Evolutionary conservation across 1,284 basidiomycete species (phyloP).

Genomic region (Fomitopsis schrenkii): DNA sequence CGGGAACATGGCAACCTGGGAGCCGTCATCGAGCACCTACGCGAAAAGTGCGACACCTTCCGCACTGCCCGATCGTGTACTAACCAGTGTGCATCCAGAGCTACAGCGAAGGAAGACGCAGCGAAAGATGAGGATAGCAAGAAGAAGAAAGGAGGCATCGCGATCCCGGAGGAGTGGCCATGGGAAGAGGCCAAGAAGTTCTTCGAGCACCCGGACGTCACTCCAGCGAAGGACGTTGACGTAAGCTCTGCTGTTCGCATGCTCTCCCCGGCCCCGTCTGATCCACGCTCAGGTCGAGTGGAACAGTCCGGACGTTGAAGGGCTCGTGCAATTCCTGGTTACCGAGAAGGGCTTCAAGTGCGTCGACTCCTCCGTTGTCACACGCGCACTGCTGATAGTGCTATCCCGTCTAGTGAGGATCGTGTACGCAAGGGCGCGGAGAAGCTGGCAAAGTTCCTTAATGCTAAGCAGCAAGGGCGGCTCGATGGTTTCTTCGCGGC

Average conservation of each 20-base stretch:
- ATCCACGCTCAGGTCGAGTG: slow-evolving; percentile 75
- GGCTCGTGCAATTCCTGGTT: slow-evolving; percentile 92
- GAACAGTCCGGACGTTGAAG: slow-evolving; percentile 92
- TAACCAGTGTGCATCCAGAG: slow-evolving; percentile 15
- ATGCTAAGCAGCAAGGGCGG: slow-evolving; percentile 93
- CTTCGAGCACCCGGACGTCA: slow-evolving; percentile 87
- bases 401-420: slow-evolving; percentile 69
- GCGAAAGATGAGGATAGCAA: slow-evolving; percentile 34
- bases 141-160: slow-evolving; percentile 69
- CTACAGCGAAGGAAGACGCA: slow-evolving; percentile 55
- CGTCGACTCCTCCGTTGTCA: slow-evolving; percentile 9
- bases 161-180: slow-evolving; percentile 92
- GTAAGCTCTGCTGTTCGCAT: slow-evolving; percentile 36
- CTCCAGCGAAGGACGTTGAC: slow-evolving; percentile 84
- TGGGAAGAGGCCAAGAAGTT: slow-evolving; percentile 93
- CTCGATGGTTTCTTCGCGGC: slow-evolving; percentile 93
- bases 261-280: neutral
- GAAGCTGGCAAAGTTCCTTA: slow-evolving; percentile 85
- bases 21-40: slow-evolving; percentile 78
- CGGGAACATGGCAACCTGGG: slow-evolving; percentile 83
- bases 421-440: slow-evolving; percentile 94
- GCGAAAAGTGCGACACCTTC: slow-evolving; percentile 54
- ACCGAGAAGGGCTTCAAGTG: slow-evolving; percentile 97
- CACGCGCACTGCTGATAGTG: neutral
- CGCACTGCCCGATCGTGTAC: neutral